Base-by-base conservation (phyloP, 169 alveolate genomes). In the Cryptosporidium sp. region DNA sequence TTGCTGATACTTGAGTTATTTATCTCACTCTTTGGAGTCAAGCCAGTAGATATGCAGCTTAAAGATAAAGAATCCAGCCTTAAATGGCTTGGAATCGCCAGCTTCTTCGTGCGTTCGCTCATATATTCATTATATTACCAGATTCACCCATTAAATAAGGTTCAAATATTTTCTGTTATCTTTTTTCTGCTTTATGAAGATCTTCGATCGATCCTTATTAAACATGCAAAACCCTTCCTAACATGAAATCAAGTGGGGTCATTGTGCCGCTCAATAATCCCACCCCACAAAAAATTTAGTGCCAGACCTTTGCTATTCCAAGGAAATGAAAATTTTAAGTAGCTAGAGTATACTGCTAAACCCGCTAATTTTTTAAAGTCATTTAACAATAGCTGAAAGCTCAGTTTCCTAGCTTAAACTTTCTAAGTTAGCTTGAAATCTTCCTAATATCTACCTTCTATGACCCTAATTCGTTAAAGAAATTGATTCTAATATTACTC, bases 11-110 rank as follows among this genome's bases (percentile, higher is more conserved):
- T 62, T 26, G 75, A 35, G 12, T n/a, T 48, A 4, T 80, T 65
- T 29, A 60, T 42, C 45, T 80, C 89, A 29, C 65, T 62, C 45
- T 33, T 60, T 26, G 89, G 89, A 42, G 89, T 80, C 44, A 80
- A 31, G 8, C 89, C 89, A 39, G 89, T 80, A 58, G 89, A 65
- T 26, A 80, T 62, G 75, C 75, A 42, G 23, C 69, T 80, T 51
- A 80, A 65, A 26, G 89, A 80, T 61, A 80, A 67, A 44, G 89
- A 61, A 80, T 80, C 89, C 65, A 80, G 89, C 89, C 75, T 60
- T 80, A 80, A 80, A 35, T 80, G 89, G 75, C 89, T 80, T 14
- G 89, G 89, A 80, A 80, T 80, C 48, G 35, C 68, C 44, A 80
- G 68, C 45, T 45, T 60, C 35, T 65, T 80, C 37, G 58, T n/a